Evolutionary conservation across 352 stramenopile species (phyloP).

Genomic region (Pythium insidiosum): DNA sequence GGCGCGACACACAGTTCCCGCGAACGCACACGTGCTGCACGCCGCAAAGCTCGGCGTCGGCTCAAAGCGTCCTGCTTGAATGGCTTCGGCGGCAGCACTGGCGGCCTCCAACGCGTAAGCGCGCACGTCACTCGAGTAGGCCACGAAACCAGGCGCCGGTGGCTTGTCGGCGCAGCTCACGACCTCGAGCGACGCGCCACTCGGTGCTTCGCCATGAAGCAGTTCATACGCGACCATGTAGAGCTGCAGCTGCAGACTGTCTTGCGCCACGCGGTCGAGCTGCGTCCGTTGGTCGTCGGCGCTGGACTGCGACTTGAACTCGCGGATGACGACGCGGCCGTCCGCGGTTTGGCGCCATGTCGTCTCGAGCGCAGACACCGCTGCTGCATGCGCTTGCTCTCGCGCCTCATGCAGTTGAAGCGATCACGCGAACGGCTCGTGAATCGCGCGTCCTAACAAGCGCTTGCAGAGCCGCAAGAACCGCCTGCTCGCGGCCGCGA

Average conservation of each 20-base stretch:
- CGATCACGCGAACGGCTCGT: conserved; percentile 44
- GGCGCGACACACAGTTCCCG: conserved; percentile 41
- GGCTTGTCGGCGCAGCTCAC: conserved; percentile 21
- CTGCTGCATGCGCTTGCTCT: background rate
- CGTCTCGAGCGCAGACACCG: background rate
- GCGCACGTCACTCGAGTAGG: conserved; percentile 19
- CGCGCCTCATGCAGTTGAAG: conserved; percentile 1
- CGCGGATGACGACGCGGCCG: conserved; percentile 48
- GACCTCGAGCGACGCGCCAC: conserved; percentile 50
- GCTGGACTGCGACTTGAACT: conserved; percentile 82
- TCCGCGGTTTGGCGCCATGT: conserved; percentile 6
- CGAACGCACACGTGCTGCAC: conserved; percentile 69
- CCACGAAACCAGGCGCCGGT: conserved; percentile 25
- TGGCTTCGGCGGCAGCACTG: conserved; percentile 19
- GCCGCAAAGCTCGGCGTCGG: conserved; percentile 48
- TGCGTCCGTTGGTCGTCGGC: conserved; percentile 24
- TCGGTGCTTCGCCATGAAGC: conserved; percentile 42
- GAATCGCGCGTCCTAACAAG: conserved; percentile 63
- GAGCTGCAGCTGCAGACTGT: conserved; percentile 78
- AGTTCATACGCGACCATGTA: conserved; percentile 72
- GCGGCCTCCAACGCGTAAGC: conserved; percentile 23
- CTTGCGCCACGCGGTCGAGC: conserved; percentile 33
- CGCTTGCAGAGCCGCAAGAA: too few relatives aligned
- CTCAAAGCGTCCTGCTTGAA: conserved; percentile 44
- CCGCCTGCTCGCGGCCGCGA: too few relatives aligned